These are phyloP conservation scores for Amaranthus cruentus DNA, from an alignment of 148 eudicot genomes.

Conservation along the genomic window DNA sequence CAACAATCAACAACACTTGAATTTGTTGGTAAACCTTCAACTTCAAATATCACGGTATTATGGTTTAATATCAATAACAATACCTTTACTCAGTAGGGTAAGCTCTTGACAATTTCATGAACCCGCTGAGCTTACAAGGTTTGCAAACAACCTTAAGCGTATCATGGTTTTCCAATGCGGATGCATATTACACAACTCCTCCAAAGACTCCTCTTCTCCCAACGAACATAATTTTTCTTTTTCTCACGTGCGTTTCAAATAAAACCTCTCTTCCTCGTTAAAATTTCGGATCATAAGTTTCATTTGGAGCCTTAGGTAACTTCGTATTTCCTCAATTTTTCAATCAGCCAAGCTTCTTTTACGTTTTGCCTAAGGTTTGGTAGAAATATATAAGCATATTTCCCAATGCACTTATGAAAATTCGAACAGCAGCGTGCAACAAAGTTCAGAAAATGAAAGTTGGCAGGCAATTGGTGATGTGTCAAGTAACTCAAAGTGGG, in stretches of 20 bases:
- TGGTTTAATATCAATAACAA: slow-evolving; percentile 82
- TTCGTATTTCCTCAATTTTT: slow-evolving; percentile 84
- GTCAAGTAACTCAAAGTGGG: not conserved
- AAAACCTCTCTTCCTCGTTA: slow-evolving; percentile 95
- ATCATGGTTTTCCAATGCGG: slow-evolving; percentile 96
- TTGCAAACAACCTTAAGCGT: slow-evolving; percentile 91
- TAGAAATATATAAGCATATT: not conserved
- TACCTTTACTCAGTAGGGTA: slow-evolving; percentile 82
- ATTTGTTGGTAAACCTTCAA: too few relatives aligned
- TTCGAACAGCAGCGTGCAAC: not conserved
- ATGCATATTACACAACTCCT: slow-evolving; percentile 99
- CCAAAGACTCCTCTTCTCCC: slow-evolving; percentile 99
- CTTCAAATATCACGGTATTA: slow-evolving; percentile 69
- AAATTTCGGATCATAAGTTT: slow-evolving; percentile 87
- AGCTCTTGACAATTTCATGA: slow-evolving; percentile 80
- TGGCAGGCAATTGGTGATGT: not conserved
- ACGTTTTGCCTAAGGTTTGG: slow-evolving; percentile 74
- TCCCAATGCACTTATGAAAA: not conserved
- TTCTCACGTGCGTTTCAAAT: slow-evolving; percentile 91
- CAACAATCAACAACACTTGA: slow-evolving; percentile 22
- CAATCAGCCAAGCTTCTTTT: slow-evolving; percentile 94
- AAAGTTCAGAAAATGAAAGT: not conserved
- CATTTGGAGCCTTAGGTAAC: slow-evolving; percentile 61
- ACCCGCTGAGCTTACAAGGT: slow-evolving; percentile 86
- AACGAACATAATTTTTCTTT: slow-evolving; percentile 95